Evolutionary conservation across 345 rosid species (phyloP).

Genomic region (Eucalyptus marginata): DNA sequence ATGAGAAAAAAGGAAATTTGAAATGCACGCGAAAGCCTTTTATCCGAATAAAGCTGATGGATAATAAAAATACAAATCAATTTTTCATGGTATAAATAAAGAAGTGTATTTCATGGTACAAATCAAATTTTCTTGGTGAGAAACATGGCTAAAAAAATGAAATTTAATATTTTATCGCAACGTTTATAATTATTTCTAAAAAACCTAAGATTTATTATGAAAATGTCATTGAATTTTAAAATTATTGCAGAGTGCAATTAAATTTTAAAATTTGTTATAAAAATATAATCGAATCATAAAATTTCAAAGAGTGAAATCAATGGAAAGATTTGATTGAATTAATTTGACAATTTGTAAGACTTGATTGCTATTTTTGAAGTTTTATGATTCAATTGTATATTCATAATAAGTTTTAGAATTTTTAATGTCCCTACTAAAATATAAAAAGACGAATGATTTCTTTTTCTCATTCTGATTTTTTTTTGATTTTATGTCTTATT

Average conservation of each 20-base stretch:
- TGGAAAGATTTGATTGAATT: background rate
- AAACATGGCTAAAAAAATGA: background rate
- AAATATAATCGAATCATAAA: too few relatives aligned
- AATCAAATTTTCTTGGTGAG: background rate
- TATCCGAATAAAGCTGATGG: background rate
- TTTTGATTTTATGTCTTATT: background rate
- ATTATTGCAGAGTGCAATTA: accelerated
- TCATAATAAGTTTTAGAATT: too few relatives aligned
- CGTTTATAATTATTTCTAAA: too few relatives aligned
- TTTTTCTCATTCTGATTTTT: background rate
- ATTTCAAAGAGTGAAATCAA: too few relatives aligned
- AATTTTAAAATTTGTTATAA: too few relatives aligned
- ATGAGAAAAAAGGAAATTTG: background rate
- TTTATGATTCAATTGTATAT: accelerated
- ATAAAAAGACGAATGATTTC: too few relatives aligned
- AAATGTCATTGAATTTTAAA: too few relatives aligned
- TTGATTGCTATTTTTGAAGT: too few relatives aligned
- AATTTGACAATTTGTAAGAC: too few relatives aligned
- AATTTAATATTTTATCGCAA: too few relatives aligned
- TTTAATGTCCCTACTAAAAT: too few relatives aligned
- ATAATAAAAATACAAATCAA: background rate
- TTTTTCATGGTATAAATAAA: background rate
- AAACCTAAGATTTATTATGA: background rate
- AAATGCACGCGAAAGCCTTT: background rate
- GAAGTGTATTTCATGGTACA: background rate